Conservation (phyloP, 2,329 filamentous ascomycete species). For the Botryotinia globosa region DNA sequence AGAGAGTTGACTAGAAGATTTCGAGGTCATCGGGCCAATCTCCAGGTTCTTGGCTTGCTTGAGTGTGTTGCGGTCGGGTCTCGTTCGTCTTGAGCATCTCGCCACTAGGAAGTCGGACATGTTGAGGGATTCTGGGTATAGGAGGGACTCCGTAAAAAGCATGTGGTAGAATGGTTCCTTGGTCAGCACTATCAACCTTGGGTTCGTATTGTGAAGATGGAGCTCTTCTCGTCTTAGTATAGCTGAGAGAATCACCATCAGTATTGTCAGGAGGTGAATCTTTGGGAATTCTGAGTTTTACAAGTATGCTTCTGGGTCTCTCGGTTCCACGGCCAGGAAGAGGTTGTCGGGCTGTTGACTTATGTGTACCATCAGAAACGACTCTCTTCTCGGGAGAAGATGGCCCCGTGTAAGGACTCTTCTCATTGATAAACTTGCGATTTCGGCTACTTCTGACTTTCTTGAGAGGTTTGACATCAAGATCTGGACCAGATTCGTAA, state of each 20-base stretch:
- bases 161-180: neutral
- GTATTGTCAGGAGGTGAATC: constrained; percentile 27
- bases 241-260: constrained; percentile 23
- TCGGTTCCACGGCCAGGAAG: constrained; percentile 28
- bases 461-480: neutral
- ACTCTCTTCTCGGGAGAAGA: constrained; percentile 12
- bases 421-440: constrained; percentile 21
- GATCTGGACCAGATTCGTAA: constrained; percentile 22
- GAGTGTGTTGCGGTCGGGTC: neutral
- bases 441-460: constrained; percentile 19
- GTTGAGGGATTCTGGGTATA: constrained; percentile 32
- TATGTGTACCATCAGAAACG: neutral
- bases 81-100: constrained; percentile 6
- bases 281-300: constrained; percentile 19
- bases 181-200: neutral
- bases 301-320: constrained; percentile 19
- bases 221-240: constrained; percentile 22
- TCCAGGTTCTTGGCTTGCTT: neutral
- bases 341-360: constrained; percentile 11
- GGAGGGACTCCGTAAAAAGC: constrained; percentile 27
- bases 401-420: constrained; percentile 23
- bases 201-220: constrained; percentile 23
- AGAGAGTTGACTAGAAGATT: constrained; percentile 9
- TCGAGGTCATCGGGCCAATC: constrained; percentile 21
- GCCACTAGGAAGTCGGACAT: constrained; percentile 26